These are phyloP conservation scores for Colletotrichum sp. DNA, from an alignment of 2,329 filamentous ascomycete genomes.

Conservation along the genomic window DNA sequence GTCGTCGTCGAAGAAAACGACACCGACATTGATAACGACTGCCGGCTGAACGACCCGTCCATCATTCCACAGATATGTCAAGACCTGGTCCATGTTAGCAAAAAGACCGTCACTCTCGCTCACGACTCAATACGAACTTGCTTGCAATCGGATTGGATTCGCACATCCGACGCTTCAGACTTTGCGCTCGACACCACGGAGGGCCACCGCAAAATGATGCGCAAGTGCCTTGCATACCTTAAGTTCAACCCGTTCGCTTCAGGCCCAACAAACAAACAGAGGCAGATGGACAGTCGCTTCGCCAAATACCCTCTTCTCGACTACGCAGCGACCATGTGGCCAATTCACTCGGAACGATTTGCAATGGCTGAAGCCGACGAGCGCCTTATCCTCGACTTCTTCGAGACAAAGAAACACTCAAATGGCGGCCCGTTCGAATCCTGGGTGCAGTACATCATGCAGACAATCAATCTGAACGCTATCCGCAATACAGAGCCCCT, in stretches of 20 bases:
- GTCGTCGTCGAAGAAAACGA: constrained; percentile 29
- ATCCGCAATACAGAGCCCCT: constrained; percentile 24
- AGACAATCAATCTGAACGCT: neutral
- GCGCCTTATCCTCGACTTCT: constrained; percentile 23
- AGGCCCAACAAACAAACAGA: constrained; percentile 8
- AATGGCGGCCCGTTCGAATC: constrained; percentile 25
- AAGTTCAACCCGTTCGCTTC: constrained; percentile 18
- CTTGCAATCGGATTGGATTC: constrained; percentile 24
- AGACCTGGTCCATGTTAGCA: constrained; percentile 18
- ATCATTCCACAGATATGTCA: constrained; percentile 25
- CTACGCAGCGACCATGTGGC: constrained; percentile 24
- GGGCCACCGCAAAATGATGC: constrained; percentile 24
- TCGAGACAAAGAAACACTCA: constrained; percentile 20
- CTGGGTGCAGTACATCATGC: constrained; percentile 27
- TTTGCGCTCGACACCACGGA: constrained; percentile 21
- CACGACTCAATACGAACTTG: constrained; percentile 28
- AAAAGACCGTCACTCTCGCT: constrained; percentile 23
- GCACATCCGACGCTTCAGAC: constrained; percentile 19
- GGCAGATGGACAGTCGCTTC: neutral
- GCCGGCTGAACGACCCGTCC: constrained; percentile 22
- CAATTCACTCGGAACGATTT: constrained; percentile 25
- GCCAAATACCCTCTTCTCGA: constrained; percentile 18
- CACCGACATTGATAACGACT: constrained; percentile 26
- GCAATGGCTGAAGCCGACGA: constrained; percentile 8
- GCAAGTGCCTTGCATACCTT: constrained; percentile 27